These are phyloP conservation scores for Aspergillus sp. DNA, from an alignment of 2,329 filamentous ascomycete genomes.

Conservation along the genomic window DNA sequence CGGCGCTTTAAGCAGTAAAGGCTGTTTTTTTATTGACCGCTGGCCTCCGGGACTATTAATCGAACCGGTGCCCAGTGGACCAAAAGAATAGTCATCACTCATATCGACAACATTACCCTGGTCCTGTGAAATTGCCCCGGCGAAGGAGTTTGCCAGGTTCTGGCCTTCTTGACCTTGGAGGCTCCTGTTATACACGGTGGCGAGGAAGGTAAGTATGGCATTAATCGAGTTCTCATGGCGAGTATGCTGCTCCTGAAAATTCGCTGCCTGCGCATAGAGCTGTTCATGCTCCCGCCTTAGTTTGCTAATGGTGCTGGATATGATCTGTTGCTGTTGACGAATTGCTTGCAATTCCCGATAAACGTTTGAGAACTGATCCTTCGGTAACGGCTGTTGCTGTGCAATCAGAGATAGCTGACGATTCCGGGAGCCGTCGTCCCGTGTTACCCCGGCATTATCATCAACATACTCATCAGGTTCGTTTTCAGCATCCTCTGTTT, in stretches of 20 bases:
- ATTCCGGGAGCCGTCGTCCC: conserved; percentile 36
- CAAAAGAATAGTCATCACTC: conserved; percentile 50
- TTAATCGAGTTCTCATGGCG: conserved; percentile 99
- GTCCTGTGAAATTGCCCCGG: conserved; percentile 66
- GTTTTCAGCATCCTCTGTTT: conserved; percentile 61
- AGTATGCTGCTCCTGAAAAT: conserved; percentile 88
- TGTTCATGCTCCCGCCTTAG: conserved; percentile 84
- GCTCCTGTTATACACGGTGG: conserved; percentile 93
- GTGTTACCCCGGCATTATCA: conserved; percentile 34
- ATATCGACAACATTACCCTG: conserved; percentile 64
- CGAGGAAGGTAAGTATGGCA: conserved; percentile 94
- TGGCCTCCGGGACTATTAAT: conserved; percentile 35
- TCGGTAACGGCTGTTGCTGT: conserved; percentile 48
- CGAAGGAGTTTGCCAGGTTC: conserved; percentile 82
- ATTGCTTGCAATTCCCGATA: conserved; percentile 79
- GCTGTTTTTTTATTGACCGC: conserved; percentile 47
- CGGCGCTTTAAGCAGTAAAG: conserved; percentile 48
- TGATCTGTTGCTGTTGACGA: conserved; percentile 81
- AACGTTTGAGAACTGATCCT: conserved; percentile 75
- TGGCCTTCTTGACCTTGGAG: conserved; percentile 79
- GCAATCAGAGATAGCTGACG: conserved; percentile 46
- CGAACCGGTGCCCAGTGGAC: conserved; percentile 34
- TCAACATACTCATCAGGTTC: conserved; percentile 61
- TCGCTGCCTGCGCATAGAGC: conserved; percentile 80
- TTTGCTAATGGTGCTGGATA: conserved; percentile 76